Conservation (phyloP, 192 early-diverging fungal genomes). For the Backusella luteola region DNA sequence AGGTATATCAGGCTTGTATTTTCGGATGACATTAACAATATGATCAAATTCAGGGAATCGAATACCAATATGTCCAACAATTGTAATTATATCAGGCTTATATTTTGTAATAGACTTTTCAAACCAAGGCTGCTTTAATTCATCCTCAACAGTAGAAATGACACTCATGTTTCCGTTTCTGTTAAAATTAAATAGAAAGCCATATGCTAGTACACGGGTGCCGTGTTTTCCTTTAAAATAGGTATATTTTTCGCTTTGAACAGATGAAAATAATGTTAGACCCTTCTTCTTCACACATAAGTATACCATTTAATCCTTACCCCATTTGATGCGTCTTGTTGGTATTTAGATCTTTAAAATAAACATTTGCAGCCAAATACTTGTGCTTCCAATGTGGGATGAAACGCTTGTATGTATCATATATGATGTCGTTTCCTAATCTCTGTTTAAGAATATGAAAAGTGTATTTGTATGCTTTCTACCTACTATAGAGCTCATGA, state of each 20-base stretch:
- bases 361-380: constrained; percentile 36
- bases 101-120: constrained; percentile 40
- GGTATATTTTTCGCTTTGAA: constrained; percentile 25
- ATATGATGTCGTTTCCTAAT: constrained; percentile 29
- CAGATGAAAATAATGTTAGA: not conserved
- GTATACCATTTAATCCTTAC: not conserved
- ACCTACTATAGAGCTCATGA: constrained; percentile 36
- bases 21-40: constrained; percentile 46
- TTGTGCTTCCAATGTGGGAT: constrained; percentile 33
- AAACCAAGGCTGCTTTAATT: constrained; percentile 52
- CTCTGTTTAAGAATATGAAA: not conserved
- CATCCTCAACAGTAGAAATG: constrained; percentile 40
- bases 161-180: constrained; percentile 37
- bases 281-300: not conserved
- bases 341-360: constrained; percentile 28
- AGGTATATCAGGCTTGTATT: constrained; percentile 44
- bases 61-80: constrained; percentile 51
- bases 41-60: constrained; percentile 41
- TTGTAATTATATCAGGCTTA: constrained; percentile 47
- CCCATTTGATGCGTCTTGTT: constrained; percentile 48
- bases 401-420: constrained; percentile 22
- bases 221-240: constrained; percentile 37
- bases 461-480: not conserved
- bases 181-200: constrained; percentile 47
- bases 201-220: constrained; percentile 51